Evolutionary conservation across 2,329 filamentous ascomycete species (phyloP).

Genomic region (Daldinia sp.): DNA sequence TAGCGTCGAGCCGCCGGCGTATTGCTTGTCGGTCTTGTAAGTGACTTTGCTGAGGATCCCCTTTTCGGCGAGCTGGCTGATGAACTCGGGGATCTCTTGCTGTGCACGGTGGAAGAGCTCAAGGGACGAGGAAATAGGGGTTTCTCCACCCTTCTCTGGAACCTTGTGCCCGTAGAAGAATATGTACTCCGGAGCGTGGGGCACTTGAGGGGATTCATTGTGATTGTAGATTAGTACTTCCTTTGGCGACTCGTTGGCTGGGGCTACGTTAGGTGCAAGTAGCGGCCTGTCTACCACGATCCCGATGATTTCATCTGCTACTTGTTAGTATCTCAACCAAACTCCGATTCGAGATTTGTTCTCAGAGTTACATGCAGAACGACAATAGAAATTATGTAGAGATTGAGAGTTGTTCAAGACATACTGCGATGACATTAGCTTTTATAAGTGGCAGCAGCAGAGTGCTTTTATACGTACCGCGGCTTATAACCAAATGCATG

Average conservation of each 20-base stretch:
- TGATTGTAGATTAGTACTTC: conserved; percentile 59
- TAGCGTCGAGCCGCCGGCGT: conserved; percentile 57
- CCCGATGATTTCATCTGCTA: conserved; percentile 57
- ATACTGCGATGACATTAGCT: conserved; percentile 18
- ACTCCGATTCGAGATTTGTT: not conserved
- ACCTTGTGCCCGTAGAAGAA: conserved; percentile 57
- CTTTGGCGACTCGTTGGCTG: conserved; percentile 58
- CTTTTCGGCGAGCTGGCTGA: conserved; percentile 53
- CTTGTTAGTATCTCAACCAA: conserved; percentile 8
- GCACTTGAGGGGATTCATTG: conserved; percentile 60
- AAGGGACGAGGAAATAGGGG: conserved; percentile 57
- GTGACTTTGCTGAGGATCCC: conserved; percentile 50
- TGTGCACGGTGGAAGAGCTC: conserved; percentile 56
- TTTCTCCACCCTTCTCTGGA: conserved; percentile 51
- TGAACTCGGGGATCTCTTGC: conserved; percentile 57
- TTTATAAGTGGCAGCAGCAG: not conserved
- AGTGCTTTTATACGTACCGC: conserved; percentile 35
- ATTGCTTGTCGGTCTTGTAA: conserved; percentile 55
- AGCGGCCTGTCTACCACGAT: conserved; percentile 57
- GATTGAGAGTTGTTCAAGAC: not conserved
- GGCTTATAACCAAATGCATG: conserved; percentile 56
- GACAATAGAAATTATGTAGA: not conserved
- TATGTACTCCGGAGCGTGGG: conserved; percentile 60
- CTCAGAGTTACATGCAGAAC: not conserved
- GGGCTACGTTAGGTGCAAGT: conserved; percentile 42